These are phyloP conservation scores for Martiniozyma asiatica DNA, from an alignment of 1,139 yeast genomes.

Conservation along the genomic window DNA sequence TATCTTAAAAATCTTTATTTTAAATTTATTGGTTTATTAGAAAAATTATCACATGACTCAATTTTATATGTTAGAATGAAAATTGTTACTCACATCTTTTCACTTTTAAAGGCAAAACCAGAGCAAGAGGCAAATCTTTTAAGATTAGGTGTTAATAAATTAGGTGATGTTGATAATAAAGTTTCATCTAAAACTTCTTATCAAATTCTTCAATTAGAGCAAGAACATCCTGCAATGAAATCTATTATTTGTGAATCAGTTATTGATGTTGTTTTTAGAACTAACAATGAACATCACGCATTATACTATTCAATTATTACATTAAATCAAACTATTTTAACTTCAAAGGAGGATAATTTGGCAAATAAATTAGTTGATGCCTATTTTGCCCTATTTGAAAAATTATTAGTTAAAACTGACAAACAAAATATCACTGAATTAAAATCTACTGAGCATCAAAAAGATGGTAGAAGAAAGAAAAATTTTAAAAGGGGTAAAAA, in stretches of 20 bases:
- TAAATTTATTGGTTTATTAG: conserved; percentile 57
- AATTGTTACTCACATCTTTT: conserved; percentile 66
- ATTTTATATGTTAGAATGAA: conserved; percentile 79
- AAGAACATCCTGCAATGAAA: conserved; percentile 95
- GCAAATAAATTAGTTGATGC: conserved; percentile 78
- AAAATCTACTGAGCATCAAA: conserved; percentile 25
- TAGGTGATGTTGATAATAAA: conserved; percentile 86
- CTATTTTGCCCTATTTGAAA: conserved; percentile 79
- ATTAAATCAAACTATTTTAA: conserved; percentile 82
- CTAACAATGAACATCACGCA: conserved; percentile 72
- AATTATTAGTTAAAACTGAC: conserved; percentile 62
- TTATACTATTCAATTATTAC: conserved; percentile 82
- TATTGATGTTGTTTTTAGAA: conserved; percentile 67
- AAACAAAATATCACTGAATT: conserved; percentile 31
- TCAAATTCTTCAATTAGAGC: conserved; percentile 68
- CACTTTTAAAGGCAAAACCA: conserved; percentile 72
- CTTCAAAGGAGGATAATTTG: conserved; percentile 59
- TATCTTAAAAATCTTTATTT: conserved; percentile 69
- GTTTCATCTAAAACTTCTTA: conserved; percentile 85
- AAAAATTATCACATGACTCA: conserved; percentile 77
- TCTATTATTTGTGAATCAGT: conserved; percentile 65
- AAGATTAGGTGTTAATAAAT: conserved; percentile 80
- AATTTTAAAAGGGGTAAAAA: conserved; percentile 48
- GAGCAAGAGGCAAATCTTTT: conserved; percentile 93
- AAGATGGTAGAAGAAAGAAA: conserved; percentile 36